Base-by-base conservation (phyloP, 2,329 filamentous ascomycete species). In the Fusarium piperis region DNA sequence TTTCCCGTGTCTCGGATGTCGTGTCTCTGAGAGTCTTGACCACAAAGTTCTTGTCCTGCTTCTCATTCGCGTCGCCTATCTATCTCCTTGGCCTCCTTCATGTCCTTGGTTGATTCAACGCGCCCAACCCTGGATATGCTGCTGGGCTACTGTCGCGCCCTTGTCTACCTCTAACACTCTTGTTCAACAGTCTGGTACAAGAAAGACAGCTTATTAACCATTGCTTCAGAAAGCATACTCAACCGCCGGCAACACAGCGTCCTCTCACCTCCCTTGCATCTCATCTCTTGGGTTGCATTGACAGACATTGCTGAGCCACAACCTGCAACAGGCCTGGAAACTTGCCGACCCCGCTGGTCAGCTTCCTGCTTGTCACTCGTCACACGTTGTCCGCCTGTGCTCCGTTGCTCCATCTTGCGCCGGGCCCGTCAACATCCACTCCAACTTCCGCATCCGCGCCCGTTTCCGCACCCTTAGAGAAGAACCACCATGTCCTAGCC, bases 401-500 rank as follows among this genome's bases (percentile, higher is more conserved):
- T 71, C 72, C 46, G 41, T 66, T 48, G n/a, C 46, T 61, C 65
- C 53, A 65, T 65, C 59, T 61, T 70, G 69, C 69, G 65, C 69
- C 39, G 62, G 63, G 55, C 48, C 44, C 38, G 48, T 67, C 52
- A 46, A 71, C 32, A 55, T 59, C 55, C 23, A 38, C 55, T 52
- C 51, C 51, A 26, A n/a, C 66, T 52, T 64, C 53, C 39, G 67
- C 65, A 62, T 70, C 33, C 59, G 64, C 59, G 57, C 64, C 67
- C 48, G 67, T 39, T 64, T 68, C 30, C 59, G 39, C 67, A 64
- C 48, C 44, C 61, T 35, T 58, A 61, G 44, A 55, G 62, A 72
- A 72, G 71, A 68, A 74, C 73, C 79, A 81, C 74, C 78, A 82
- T 84, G 81, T 76, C 78, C 71, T 74, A 77, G 81, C 77, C 70